Percentiles rank a stretch among this genome's conserved stretches.
Evolutionary conservation across 441 rosid genomes (phyloP).

Genomic region (Gossypium schwendimanii): DNA sequence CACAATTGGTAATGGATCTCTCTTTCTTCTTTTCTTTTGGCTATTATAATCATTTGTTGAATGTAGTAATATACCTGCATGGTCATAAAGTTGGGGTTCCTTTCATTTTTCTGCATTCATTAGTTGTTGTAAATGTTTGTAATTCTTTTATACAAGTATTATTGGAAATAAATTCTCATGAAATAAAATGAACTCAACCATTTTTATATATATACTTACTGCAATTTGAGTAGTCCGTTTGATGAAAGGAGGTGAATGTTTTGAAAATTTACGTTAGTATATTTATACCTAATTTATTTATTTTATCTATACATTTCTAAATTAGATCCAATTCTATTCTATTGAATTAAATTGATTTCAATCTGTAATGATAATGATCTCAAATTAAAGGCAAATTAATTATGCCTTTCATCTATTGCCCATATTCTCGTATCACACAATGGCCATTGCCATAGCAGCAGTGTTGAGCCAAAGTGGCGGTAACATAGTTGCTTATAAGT

Average conservation of each 20-base stretch:
- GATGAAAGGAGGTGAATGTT: not conserved
- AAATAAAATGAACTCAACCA: not conserved
- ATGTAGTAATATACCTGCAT: conserved; percentile 13
- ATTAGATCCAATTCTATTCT: too few species aligned
- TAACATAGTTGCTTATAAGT: too few species aligned
- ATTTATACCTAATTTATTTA: not conserved
- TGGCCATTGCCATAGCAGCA: too few species aligned
- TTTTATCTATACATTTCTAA: not conserved
- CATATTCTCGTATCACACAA: too few species aligned
- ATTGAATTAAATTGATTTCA: too few species aligned
- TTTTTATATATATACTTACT: not conserved
- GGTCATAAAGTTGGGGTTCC: conserved; percentile 13
- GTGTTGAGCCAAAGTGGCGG: too few species aligned
- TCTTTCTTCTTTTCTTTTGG: not conserved
- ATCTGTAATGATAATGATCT: too few species aligned
- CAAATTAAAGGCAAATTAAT: not conserved
- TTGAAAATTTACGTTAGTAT: not conserved
- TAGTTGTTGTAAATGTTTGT: conserved; percentile 32
- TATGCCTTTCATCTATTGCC: not conserved
- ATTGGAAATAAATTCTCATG: not conserved
- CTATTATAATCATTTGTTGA: not conserved
- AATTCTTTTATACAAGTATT: not conserved
- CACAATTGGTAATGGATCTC: conserved; percentile 13
- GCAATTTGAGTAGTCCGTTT: not conserved
- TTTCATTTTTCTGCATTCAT: not conserved